These are phyloP conservation scores for Aspergillus mulundensis DNA, from an alignment of 495 filamentous ascomycete species.

Conservation along the genomic window DNA sequence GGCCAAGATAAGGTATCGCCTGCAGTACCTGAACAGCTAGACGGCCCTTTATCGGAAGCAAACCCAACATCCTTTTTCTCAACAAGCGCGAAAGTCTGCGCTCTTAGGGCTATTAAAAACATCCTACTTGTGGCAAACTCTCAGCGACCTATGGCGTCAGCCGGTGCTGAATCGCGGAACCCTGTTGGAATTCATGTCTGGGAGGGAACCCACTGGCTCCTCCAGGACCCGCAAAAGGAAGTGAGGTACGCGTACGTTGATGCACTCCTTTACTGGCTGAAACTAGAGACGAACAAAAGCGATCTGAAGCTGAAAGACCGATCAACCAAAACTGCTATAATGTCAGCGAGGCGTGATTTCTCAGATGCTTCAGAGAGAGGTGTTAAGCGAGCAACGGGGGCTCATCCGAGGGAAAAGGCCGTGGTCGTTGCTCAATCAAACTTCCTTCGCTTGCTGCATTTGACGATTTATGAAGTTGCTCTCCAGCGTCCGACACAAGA, in stretches of 20 bases:
- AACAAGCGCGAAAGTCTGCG: conserved; percentile 66
- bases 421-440: conserved; percentile 53
- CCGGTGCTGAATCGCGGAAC: conserved; percentile 62
- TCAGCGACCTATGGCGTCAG: conserved; percentile 52
- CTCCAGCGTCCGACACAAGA: conserved; percentile 65
- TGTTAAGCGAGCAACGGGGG: conserved; percentile 54
- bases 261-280: conserved; percentile 75
- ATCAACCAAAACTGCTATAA: conserved; percentile 36
- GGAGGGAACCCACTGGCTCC: conserved; percentile 88
- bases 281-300: conserved; percentile 66
- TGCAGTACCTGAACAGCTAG: conserved; percentile 39
- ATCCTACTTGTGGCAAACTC: conserved; percentile 76
- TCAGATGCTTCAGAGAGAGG: conserved; percentile 29
- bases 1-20: conserved; percentile 32
- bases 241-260: conserved; percentile 82
- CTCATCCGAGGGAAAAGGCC: conserved; percentile 53
- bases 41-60: conserved; percentile 19
- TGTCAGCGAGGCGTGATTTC: conserved; percentile 28
- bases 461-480: conserved; percentile 82
- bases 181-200: conserved; percentile 73
- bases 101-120: conserved; percentile 74
- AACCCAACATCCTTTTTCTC: conserved; percentile 60
- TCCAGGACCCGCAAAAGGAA: conserved; percentile 68
- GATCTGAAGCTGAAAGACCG: conserved; percentile 62
- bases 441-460: conserved; percentile 79